Conservation (phyloP, 495 filamentous ascomycete genomes). For the Penicillium atrosanguineum region DNA sequence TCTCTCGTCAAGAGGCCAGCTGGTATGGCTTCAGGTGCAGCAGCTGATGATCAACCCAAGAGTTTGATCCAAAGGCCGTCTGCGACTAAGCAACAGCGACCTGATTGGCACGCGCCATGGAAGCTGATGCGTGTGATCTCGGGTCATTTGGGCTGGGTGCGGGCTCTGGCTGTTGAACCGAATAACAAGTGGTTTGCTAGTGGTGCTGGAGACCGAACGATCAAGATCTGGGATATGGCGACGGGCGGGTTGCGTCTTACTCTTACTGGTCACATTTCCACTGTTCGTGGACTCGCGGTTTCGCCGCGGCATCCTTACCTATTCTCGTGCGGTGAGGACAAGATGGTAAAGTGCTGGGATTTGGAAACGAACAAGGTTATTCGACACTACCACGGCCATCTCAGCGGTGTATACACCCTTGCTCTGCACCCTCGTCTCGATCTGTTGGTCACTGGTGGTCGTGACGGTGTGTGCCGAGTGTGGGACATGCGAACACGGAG, state of each 20-base stretch:
- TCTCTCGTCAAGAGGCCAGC: slow-evolving; percentile 41
- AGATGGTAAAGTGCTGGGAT: slow-evolving; percentile 99
- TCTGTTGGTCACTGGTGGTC: slow-evolving; percentile 88
- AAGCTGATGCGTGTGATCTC: slow-evolving; percentile 98
- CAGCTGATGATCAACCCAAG: slow-evolving; percentile 42
- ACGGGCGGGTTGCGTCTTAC: slow-evolving; percentile 79
- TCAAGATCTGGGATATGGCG: slow-evolving; percentile 98
- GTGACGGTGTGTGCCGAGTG: slow-evolving; percentile 89
- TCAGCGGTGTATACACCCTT: slow-evolving; percentile 93
- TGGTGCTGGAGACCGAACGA: slow-evolving; percentile 92
- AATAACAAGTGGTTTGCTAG: slow-evolving; percentile 98
- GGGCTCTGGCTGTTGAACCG: slow-evolving; percentile 86
- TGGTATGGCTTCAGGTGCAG: slow-evolving; percentile 26
- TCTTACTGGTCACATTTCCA: slow-evolving; percentile 95
- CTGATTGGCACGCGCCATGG: slow-evolving; percentile 97
- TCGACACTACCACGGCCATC: slow-evolving; percentile 95
- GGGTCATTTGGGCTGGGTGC: slow-evolving; percentile 95
- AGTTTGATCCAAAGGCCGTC: slow-evolving; percentile 67
- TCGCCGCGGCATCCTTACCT: slow-evolving; percentile 94
- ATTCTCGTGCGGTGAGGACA: slow-evolving; percentile 97
- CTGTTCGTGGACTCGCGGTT: slow-evolving; percentile 88
- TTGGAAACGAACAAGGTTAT: slow-evolving; percentile 98
- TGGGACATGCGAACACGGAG: slow-evolving; percentile 98
- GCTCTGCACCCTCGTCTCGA: slow-evolving; percentile 91
- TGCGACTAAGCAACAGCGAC: slow-evolving; percentile 68